Conservation (phyloP, 176 grass and related monocot genomes). For the Oryza brachyantha region DNA sequence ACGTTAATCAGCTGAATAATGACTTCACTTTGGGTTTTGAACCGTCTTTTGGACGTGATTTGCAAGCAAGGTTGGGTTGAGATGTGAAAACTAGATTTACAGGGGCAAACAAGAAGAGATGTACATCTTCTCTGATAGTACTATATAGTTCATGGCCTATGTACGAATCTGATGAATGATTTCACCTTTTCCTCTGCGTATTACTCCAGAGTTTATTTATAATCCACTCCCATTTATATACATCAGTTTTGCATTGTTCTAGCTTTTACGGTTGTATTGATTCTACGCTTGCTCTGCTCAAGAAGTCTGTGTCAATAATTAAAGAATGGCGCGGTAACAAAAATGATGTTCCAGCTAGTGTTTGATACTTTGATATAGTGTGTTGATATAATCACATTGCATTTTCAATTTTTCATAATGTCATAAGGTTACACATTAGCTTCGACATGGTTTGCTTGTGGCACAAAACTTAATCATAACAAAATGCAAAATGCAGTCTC, state of each 20-base stretch:
- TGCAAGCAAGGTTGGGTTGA: neutral
- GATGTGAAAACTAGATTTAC: neutral
- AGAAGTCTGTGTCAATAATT: too few relatives aligned
- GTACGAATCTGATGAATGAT: too few relatives aligned
- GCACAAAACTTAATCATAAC: neutral
- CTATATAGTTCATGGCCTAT: too few relatives aligned
- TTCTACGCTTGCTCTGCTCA: too few relatives aligned
- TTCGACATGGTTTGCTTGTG: neutral
- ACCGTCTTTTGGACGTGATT: neutral
- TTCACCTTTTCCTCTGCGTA: too few relatives aligned
- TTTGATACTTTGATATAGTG: neutral
- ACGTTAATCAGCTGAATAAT: too few relatives aligned
- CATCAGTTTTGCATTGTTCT: too few relatives aligned
- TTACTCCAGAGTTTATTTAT: too few relatives aligned
- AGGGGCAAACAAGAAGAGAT: neutral
- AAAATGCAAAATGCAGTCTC: conserved; percentile 3
- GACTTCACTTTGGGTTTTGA: too few relatives aligned
- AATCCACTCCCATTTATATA: too few relatives aligned
- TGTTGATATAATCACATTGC: neutral
- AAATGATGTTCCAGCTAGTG: neutral
- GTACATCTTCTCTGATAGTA: too few relatives aligned
- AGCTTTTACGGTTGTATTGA: too few relatives aligned
- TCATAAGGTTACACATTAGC: neutral
- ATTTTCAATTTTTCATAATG: neutral
- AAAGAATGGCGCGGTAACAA: neutral